phyloP scores from a whole-genome alignment of 768 basidiomycete genomes.

The Phallus indusiatus region DNA sequence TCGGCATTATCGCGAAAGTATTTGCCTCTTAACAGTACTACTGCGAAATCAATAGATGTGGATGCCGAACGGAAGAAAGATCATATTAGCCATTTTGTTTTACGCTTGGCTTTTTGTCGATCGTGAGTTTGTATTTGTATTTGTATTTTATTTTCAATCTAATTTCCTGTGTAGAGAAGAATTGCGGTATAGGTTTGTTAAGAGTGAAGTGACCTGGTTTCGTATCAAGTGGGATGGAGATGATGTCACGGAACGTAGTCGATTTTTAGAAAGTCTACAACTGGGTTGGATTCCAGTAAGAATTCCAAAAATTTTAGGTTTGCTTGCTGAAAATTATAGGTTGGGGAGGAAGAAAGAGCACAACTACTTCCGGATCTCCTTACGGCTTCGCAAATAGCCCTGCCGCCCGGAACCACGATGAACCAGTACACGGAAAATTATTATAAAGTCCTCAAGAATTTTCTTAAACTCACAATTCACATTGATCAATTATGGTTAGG shows the following conservation, averaged over 20 bases:
- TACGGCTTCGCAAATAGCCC: conserved; percentile 32
- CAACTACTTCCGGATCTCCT: conserved; percentile 38
- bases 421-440: conserved; percentile 47
- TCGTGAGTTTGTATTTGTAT: conserved; percentile 52
- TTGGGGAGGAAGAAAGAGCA: conserved; percentile 47
- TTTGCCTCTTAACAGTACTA: conserved; percentile 56
- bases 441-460: conserved; percentile 54
- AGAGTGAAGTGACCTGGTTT: conserved; percentile 82
- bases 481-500: conserved; percentile 35
- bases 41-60: conserved; percentile 35
- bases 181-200: conserved; percentile 76
- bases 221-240: conserved; percentile 68
- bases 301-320: conserved; percentile 15
- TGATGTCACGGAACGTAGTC: conserved; percentile 41
- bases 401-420: conserved; percentile 16
- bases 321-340: conserved; percentile 28
- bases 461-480: neutral
- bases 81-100: conserved; percentile 86
- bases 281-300: conserved; percentile 59
- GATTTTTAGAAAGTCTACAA: conserved; percentile 55
- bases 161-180: conserved; percentile 57
- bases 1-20: conserved; percentile 60
- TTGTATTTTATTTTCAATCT: neutral
- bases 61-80: conserved; percentile 70
- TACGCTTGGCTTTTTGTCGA: conserved; percentile 90